A percentile compares a stretch with the other conserved stretches of the same genome.
Conservation (phyloP, 805 yeast genomes). For the Teunomyces tritomae region DNA sequence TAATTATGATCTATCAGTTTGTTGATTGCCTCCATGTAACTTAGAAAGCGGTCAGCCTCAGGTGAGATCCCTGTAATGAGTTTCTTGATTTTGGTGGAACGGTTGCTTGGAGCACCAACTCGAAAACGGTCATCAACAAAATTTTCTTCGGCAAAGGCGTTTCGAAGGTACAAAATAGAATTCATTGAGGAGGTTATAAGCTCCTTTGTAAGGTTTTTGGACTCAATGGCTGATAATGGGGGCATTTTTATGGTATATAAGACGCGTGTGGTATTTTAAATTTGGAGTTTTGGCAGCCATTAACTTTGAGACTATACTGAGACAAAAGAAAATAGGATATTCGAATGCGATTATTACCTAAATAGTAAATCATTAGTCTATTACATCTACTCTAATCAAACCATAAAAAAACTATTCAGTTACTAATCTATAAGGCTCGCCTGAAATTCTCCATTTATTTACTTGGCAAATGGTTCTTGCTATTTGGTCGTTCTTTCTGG, state of each 20-base stretch:
- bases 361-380: neutral
- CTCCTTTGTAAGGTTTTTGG: neutral
- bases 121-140: neutral
- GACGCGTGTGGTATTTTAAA: too few relatives aligned
- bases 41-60: conserved; percentile 48
- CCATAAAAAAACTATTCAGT: neutral
- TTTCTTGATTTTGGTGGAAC: conserved; percentile 38
- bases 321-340: too few relatives aligned
- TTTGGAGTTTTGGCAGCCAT: conserved; percentile 1
- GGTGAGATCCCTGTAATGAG: conserved; percentile 44
- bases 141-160: conserved; percentile 1
- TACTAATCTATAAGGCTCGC: conserved; percentile 2
- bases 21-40: conserved; percentile 51
- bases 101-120: neutral
- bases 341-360: neutral
- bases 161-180: conserved; percentile 2
- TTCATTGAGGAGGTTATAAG: neutral
- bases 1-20: conserved; percentile 43
- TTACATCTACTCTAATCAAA: neutral
- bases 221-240: neutral
- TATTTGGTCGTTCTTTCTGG: conserved; percentile 10
- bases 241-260: neutral
- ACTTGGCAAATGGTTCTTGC: neutral
- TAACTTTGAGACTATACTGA: neutral
- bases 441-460: neutral